A percentile compares a stretch with the other conserved stretches of the same genome.
These are phyloP conservation scores for Cystobasidiaceae sp. DNA, from an alignment of 1,284 basidiomycete genomes.

Conservation along the genomic window DNA sequence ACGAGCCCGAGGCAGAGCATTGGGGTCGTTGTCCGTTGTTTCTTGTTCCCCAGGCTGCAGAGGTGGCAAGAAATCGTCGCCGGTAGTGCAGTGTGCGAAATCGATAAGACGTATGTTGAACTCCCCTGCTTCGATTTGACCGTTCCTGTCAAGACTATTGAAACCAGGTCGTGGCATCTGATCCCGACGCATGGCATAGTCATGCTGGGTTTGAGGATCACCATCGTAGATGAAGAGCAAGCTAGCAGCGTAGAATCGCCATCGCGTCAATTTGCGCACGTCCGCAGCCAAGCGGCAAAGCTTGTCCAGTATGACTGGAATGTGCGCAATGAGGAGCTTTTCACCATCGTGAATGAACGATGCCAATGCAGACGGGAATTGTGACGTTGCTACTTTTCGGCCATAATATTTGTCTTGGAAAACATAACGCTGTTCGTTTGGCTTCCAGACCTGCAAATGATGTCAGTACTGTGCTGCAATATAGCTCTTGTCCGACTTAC, in stretches of 20 bases:
- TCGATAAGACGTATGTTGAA: slow-evolving; percentile 95
- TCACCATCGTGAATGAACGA: slow-evolving; percentile 84
- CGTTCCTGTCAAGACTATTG: slow-evolving; percentile 35
- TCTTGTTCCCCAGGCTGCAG: slow-evolving; percentile 36
- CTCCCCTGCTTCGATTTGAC: slow-evolving; percentile 62
- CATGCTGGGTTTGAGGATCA: slow-evolving; percentile 64
- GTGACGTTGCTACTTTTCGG: slow-evolving; percentile 75
- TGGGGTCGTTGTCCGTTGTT: slow-evolving; percentile 49
- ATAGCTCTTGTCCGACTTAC: slow-evolving; percentile 53
- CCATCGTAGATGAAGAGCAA: slow-evolving; percentile 97
- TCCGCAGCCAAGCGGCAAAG: slow-evolving; percentile 90
- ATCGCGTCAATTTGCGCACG: slow-evolving; percentile 78
- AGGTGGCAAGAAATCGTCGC: slow-evolving; percentile 73
- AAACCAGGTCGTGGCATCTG: slow-evolving; percentile 16
- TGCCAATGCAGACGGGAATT: slow-evolving; percentile 74
- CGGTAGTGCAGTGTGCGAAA: slow-evolving; percentile 97
- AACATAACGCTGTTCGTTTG: slow-evolving; percentile 69
- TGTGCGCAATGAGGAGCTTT: slow-evolving; percentile 78
- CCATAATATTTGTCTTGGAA: slow-evolving; percentile 98
- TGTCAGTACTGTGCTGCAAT: background rate
- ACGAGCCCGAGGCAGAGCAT: slow-evolving; percentile 68
- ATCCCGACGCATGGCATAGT: slow-evolving; percentile 16
- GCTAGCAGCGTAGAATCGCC: slow-evolving; percentile 96
- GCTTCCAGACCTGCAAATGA: slow-evolving; percentile 79
- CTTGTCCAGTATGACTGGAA: slow-evolving; percentile 84